Conservation (phyloP, 345 rosid species). For the Dipteronia sinensis region DNA sequence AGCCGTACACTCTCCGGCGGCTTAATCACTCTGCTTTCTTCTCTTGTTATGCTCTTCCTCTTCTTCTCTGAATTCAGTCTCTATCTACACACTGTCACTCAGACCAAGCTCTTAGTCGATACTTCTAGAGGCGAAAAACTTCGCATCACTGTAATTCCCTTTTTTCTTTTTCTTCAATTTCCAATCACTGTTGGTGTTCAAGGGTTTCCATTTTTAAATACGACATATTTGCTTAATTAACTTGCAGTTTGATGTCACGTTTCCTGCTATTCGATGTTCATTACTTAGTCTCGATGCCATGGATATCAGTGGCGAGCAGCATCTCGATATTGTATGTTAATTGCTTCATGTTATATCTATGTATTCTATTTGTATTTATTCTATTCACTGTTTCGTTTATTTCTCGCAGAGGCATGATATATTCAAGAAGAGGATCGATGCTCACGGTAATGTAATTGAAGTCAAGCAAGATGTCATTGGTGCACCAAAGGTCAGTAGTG, state of each 20-base stretch:
- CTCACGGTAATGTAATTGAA: constrained; percentile 60
- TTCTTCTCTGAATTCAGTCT: constrained; percentile 91
- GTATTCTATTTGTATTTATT: too few relatives aligned
- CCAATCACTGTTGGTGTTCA: too few relatives aligned
- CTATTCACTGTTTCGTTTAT: background rate
- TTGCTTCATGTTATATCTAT: background rate
- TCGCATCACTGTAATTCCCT: background rate
- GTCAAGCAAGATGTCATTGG: constrained; percentile 64
- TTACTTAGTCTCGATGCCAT: constrained; percentile 71
- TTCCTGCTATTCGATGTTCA: constrained; percentile 67
- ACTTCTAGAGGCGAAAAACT: background rate
- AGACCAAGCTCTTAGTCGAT: background rate
- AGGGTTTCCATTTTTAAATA: background rate
- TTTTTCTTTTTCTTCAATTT: background rate
- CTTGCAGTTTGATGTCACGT: constrained; percentile 69
- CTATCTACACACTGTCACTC: background rate
- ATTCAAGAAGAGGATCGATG: constrained; percentile 59
- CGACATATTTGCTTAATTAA: background rate
- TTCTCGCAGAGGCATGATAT: constrained; percentile 63
- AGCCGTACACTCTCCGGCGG: constrained; percentile 97
- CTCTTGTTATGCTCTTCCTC: constrained; percentile 88
- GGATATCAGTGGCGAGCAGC: constrained; percentile 85
- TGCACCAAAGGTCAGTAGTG: constrained; percentile 50
- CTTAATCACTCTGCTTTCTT: constrained; percentile 79
- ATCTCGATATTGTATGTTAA: constrained; percentile 59